These are phyloP conservation scores for Saccharum hybrid DNA, from an alignment of 202 grass and related monocot genomes.

Conservation along the genomic window DNA sequence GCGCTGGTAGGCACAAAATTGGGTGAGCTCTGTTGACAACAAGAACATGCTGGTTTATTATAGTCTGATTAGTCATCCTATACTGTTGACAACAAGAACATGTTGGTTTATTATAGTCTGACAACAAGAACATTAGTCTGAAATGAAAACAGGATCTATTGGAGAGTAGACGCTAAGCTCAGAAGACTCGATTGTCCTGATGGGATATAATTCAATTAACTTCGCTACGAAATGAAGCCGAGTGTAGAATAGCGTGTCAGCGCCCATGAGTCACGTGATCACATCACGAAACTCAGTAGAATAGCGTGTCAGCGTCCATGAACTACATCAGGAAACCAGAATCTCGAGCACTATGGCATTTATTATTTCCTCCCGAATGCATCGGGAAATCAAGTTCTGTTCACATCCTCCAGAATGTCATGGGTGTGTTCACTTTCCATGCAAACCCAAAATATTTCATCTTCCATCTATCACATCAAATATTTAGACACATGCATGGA, in stretches of 20 bases:
- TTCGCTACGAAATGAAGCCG: background rate
- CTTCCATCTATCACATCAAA: too few species aligned
- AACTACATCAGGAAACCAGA: background rate
- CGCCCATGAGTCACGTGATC: background rate
- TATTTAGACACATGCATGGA: too few species aligned
- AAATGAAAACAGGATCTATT: too few species aligned
- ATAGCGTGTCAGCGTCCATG: background rate
- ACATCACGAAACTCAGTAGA: background rate
- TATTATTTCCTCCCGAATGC: constrained; percentile 12
- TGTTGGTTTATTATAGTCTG: too few species aligned
- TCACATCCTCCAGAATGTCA: background rate
- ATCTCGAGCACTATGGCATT: background rate
- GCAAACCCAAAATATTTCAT: too few species aligned
- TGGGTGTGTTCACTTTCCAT: too few species aligned
- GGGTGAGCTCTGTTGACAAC: too few species aligned
- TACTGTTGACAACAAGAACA: too few species aligned
- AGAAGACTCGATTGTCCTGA: background rate
- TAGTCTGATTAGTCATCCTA: too few species aligned
- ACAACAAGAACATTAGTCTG: too few species aligned
- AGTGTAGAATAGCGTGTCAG: background rate
- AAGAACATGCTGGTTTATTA: too few species aligned
- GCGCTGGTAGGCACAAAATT: too few species aligned
- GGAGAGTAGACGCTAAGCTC: background rate
- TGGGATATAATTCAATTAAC: background rate
- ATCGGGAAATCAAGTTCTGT: background rate